Conservation (phyloP, 176 grass and related monocot species). For the Cenchrus americanus region DNA sequence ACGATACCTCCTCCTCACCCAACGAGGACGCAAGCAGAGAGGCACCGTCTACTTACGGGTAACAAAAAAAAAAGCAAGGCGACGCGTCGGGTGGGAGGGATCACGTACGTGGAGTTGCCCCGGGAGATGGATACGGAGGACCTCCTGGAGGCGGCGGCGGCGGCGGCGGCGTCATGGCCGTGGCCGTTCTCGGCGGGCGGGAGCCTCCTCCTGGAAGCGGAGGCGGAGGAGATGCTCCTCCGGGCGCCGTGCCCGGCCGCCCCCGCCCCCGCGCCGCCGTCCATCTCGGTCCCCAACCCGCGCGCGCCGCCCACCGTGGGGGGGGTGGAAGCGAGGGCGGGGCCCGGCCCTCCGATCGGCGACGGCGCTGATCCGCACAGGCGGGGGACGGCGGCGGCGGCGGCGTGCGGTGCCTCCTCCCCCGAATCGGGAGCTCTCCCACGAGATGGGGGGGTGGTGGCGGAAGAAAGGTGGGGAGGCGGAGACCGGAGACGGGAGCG, state of each 20-base stretch:
- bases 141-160: constrained; percentile 31
- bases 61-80: not conserved
- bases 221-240: constrained; percentile 50
- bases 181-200: constrained; percentile 58
- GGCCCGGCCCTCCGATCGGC: constrained; percentile 31
- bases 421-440: constrained; percentile 48
- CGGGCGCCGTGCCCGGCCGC: constrained; percentile 33
- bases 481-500: constrained; percentile 50
- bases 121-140: constrained; percentile 60
- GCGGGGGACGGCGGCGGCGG: not conserved
- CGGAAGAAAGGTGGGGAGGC: not conserved
- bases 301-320: constrained; percentile 23
- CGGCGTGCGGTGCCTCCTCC: constrained; percentile 3
- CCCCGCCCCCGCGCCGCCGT: constrained; percentile 55
- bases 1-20: not conserved
- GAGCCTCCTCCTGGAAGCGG: constrained; percentile 49
- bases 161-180: constrained; percentile 6
- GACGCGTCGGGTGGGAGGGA: not conserved
- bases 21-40: not conserved
- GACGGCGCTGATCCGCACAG: constrained; percentile 39
- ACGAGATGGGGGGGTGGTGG: not conserved
- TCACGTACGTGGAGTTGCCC: constrained; percentile 47
- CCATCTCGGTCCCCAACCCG: constrained; percentile 62
- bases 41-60: not conserved
- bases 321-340: not conserved